Evolutionary conservation across 2,329 filamentous ascomycete genomes (phyloP).

Genomic region (Trichophyton benhamiae): DNA sequence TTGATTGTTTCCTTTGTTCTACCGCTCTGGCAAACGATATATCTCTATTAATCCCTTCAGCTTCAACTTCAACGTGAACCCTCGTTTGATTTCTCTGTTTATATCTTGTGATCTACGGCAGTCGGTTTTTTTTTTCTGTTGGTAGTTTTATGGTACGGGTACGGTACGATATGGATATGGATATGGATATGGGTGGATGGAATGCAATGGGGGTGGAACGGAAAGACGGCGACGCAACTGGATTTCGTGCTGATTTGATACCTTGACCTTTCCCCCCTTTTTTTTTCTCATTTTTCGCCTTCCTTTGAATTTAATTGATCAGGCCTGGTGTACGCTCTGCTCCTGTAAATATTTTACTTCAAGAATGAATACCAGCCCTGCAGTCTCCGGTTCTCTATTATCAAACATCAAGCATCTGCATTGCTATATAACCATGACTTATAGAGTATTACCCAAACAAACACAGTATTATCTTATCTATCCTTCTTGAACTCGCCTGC

Average conservation of each 20-base stretch:
- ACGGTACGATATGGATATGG: background rate
- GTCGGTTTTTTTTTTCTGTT: background rate
- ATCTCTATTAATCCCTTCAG: no score
- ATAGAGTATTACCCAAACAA: background rate
- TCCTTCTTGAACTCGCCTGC: conserved; percentile 45
- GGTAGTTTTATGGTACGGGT: background rate
- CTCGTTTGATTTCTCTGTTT: background rate
- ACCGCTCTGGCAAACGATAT: no score
- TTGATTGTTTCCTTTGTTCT: background rate
- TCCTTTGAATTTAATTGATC: background rate
- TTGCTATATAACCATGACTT: no score
- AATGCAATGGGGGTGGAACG: background rate
- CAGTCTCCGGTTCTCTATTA: no score
- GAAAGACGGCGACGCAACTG: background rate
- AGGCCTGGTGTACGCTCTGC: no score
- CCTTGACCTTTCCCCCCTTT: background rate
- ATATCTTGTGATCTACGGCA: background rate
- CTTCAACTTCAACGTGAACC: background rate
- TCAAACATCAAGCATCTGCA: no score
- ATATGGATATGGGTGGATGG: background rate
- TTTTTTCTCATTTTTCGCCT: background rate
- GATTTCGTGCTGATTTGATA: background rate
- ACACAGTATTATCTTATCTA: conserved; percentile 15
- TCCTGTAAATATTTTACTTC: no score
- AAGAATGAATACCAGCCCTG: no score